Conservation (phyloP, 164 flowering plant species). For the Stephania cephalantha region DNA sequence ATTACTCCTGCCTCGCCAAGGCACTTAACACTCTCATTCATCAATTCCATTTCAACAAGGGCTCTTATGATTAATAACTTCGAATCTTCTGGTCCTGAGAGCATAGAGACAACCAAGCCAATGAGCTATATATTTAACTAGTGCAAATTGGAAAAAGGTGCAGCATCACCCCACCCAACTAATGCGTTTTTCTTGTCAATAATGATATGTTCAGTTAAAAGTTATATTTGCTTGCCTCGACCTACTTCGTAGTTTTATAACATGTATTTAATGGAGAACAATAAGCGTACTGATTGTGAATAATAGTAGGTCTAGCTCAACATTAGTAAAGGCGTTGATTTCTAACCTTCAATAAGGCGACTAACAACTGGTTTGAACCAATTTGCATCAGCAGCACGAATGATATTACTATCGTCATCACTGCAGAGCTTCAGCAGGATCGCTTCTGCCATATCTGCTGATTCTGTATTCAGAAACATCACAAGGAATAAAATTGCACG, state of each 20-base stretch:
- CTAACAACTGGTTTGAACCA: slow-evolving; percentile 59
- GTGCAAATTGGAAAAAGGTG: neutral
- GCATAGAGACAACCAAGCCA: neutral
- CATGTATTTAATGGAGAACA: neutral
- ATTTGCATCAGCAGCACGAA: slow-evolving; percentile 40
- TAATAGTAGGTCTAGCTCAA: neutral
- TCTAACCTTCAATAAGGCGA: slow-evolving; percentile 49
- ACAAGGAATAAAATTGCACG: slow-evolving; percentile 49
- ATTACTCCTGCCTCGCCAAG: slow-evolving; percentile 64
- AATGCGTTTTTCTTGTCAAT: neutral
- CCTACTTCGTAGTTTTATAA: neutral
- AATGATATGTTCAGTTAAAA: neutral
- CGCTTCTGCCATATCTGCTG: slow-evolving; percentile 47
- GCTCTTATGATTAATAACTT: slow-evolving; percentile 38
- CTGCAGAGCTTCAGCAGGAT: slow-evolving; percentile 51
- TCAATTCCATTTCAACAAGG: slow-evolving; percentile 42
- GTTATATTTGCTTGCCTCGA: neutral
- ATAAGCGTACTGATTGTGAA: neutral
- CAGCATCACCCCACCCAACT: neutral
- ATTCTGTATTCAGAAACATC: slow-evolving; percentile 35
- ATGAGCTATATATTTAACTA: neutral
- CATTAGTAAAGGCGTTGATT: neutral
- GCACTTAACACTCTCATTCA: slow-evolving; percentile 32
- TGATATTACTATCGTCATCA: slow-evolving; percentile 44
- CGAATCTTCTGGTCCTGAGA: slow-evolving; percentile 45